Base-by-base conservation (phyloP, 495 filamentous ascomycete species). In the Melanomma pulvis-pyrius region DNA sequence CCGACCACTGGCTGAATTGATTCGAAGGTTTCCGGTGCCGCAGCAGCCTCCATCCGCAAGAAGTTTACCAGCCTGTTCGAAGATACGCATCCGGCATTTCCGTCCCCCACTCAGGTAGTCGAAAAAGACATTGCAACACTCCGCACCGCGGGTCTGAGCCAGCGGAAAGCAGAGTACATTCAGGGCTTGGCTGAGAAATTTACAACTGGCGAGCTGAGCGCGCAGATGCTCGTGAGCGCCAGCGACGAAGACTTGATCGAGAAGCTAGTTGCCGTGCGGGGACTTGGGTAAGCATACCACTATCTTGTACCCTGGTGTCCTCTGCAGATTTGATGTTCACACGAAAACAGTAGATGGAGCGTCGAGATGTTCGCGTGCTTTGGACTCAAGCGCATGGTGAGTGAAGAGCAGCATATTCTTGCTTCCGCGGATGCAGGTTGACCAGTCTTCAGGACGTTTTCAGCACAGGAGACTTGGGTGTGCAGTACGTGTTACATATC, bases 101-200 rank as follows among this genome's bases (percentile, higher is more conserved):
- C 94, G 0, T 83, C 84, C 4, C 94, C 96, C 0, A 80, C 84
- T 1, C 82, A 91, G 61, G 90, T 98, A 1, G 80, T 84, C 0
- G 68, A 74, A 8, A 82, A 78, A 53, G 67, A 69, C 61, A 28
- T 69, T 71, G 84, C 56, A 78, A 96, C 44, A 73, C 86, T 39
- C 82, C 78, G 7, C 29, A 87, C 91, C 34, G 96, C 92, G 8
- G 96, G 94, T 2, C 83, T 98, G 29, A 96, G 91, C 7, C 86
- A 90, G 75, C 85, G 94, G 28, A 98, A 98, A 76, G 94, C 96
- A 46, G 96, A 98, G 76, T 98, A 98, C 76, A 84, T 97, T 41
- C 83, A 86, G 48, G 92, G 92, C 0, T 79, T 98, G 2, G 90
- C 92, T 1, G 80, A 90, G 73, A 92, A 92, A 71, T 97, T 98